Base-by-base conservation (phyloP, 1,139 yeast genomes). In the Hansenula lynferdii region DNA sequence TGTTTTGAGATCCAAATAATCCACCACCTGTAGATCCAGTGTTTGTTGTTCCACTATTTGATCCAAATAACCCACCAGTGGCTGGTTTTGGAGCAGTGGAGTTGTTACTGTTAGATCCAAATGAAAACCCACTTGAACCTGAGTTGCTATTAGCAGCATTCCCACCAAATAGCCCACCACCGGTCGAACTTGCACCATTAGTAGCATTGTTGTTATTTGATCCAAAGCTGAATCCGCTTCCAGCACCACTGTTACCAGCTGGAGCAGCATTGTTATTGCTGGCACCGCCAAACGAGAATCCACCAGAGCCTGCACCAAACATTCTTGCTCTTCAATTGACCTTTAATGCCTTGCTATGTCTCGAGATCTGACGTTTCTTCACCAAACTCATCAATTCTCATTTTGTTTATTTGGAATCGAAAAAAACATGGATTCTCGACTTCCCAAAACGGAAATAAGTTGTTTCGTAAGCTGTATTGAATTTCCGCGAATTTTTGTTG, bases 141-240 rank as follows among this genome's bases (percentile, higher is more conserved):
- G n/a, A n/a, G n/a, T n/a, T n/a, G n/a, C n/a, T n/a, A n/a, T n/a
- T n/a, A n/a, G n/a, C n/a, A n/a, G n/a, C n/a, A n/a, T n/a, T n/a
- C n/a, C n/a, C n/a, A n/a, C n/a, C n/a, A n/a, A n/a, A n/a, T n/a
- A n/a, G n/a, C n/a, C n/a, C 26, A 12, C 51, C 49, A 24, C 51
- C 49, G 12, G 52, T 31, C 6, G 32, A 30, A 15, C 27, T 9
- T 21, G 23, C 26, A 23, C 33, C 7, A 18, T 28, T 34, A 8
- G 34, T 21, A 21, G 16, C 32, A 35, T 32, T 37, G 38, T 35
- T 38, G 53, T 52, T 56, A 14, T 42, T 37, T 20, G 28, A 14
- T 14, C 67, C 67, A 56, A 66, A 61, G 16, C 61, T 51, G 12
- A 64, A 58, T 4, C 62, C 59, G 31, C 39, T 20, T 5, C 37